Evolutionary conservation across 805 yeast species (phyloP).

Genomic region (Myxozyma nipponensis): DNA sequence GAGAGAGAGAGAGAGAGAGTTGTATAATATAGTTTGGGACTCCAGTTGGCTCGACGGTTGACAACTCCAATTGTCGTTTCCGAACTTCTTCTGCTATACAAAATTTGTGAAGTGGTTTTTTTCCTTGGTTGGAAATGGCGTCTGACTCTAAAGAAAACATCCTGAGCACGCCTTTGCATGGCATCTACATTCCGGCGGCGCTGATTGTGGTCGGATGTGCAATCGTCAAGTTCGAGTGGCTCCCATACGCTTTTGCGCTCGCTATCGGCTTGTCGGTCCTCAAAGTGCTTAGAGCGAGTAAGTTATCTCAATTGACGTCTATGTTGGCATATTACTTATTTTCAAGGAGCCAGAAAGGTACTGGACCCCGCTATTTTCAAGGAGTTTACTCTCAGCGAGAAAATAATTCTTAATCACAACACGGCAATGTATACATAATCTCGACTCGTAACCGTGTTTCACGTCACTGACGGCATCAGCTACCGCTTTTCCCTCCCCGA

Average conservation of each 20-base stretch:
- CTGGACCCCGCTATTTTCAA: conserved; percentile 64
- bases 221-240: conserved; percentile 32
- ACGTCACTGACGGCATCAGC: conserved; percentile 4
- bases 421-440: conserved; percentile 52
- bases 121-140: no score
- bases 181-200: conserved; percentile 34
- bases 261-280: conserved; percentile 30
- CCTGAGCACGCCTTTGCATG: conserved; percentile 36
- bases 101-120: no score
- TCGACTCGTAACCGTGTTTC: not conserved
- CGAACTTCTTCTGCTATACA: no score
- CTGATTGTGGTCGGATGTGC: conserved; percentile 33
- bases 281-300: conserved; percentile 34
- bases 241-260: conserved; percentile 25
- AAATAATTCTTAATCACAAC: conserved; percentile 72
- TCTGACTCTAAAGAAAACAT: conserved; percentile 14
- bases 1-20: no score
- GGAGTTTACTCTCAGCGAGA: conserved; percentile 75
- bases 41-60: no score
- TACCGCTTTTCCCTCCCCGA: conserved; percentile 78
- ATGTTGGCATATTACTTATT: not conserved
- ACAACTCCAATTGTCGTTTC: no score
- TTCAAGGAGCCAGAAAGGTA: conserved; percentile 37
- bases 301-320: conserved; percentile 6
- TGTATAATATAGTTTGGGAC: no score